These are phyloP conservation scores for Phragmites australis DNA, from an alignment of 176 grass and related monocot genomes.

Conservation along the genomic window DNA sequence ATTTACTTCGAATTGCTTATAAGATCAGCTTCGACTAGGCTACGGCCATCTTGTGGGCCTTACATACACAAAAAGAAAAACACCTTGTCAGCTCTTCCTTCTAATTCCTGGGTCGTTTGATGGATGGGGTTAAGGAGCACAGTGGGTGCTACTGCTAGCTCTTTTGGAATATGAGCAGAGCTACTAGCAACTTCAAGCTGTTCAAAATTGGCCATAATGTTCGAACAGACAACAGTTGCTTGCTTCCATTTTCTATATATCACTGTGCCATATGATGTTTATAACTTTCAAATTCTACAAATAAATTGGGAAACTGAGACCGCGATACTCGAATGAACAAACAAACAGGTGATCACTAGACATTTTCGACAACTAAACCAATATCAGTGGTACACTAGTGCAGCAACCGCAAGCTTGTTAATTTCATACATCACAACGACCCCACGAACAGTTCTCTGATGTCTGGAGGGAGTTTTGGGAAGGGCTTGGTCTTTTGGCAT, in stretches of 20 bases:
- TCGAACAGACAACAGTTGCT: neutral
- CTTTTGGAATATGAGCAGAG: neutral
- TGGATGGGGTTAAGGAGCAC: neutral
- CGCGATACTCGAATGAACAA: neutral
- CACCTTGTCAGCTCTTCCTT: neutral
- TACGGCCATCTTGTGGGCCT: neutral
- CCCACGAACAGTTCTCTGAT: too few species aligned
- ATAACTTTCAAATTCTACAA: neutral
- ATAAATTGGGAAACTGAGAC: neutral
- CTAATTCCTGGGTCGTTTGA: neutral
- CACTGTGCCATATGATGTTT: neutral
- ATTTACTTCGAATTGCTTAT: neutral
- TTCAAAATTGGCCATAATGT: neutral
- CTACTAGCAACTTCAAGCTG: conserved; percentile 2
- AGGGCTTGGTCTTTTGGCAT: too few species aligned
- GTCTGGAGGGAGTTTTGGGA: too few species aligned
- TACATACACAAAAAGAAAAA: neutral
- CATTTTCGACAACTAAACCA: neutral
- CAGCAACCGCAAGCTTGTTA: neutral
- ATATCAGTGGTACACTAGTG: neutral
- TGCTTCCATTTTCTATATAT: neutral
- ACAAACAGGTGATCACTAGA: neutral
- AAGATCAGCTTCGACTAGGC: conserved; percentile 3
- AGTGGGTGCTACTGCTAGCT: neutral
- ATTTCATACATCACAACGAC: neutral